Conservation (phyloP, 257 asterid genomes). For the Verbascum thapsus region DNA sequence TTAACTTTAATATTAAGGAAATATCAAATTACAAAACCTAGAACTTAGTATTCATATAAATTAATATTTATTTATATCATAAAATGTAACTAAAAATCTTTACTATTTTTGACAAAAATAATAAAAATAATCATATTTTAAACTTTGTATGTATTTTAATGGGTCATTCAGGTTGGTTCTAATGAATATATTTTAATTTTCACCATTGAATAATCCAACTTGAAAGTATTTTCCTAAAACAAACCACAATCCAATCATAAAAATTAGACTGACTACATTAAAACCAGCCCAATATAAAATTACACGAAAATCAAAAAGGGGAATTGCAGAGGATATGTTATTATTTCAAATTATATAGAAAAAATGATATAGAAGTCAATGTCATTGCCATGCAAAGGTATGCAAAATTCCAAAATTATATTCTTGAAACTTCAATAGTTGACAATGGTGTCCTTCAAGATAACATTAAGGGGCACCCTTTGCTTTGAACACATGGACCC, state of each 20-base stretch:
- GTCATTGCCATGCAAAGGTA: constrained; percentile 35
- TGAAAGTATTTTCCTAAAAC: no score
- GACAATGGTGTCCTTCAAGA: constrained; percentile 15
- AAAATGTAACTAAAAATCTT: background rate
- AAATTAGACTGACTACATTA: no score
- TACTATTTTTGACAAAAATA: background rate
- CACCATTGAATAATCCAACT: no score
- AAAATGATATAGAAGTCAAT: constrained; percentile 27
- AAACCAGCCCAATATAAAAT: no score
- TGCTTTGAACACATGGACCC: constrained; percentile 28
- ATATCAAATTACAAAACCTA: no score
- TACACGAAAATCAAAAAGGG: background rate
- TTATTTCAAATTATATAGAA: background rate
- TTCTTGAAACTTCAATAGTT: constrained; percentile 19
- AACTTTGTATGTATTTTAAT: background rate
- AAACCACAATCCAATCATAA: no score
- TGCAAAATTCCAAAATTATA: constrained; percentile 27
- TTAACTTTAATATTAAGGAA: no score
- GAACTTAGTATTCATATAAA: background rate
- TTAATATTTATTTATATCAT: background rate
- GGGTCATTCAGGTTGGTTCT: no score
- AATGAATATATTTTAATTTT: no score
- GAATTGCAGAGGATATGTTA: background rate
- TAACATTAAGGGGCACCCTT: constrained; percentile 22
- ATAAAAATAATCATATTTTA: background rate